Evolutionary conservation across 257 asterid genomes (phyloP), one percentile per base, ranked within the genome.

Genomic region (Solanum gracilifrons): DNA sequence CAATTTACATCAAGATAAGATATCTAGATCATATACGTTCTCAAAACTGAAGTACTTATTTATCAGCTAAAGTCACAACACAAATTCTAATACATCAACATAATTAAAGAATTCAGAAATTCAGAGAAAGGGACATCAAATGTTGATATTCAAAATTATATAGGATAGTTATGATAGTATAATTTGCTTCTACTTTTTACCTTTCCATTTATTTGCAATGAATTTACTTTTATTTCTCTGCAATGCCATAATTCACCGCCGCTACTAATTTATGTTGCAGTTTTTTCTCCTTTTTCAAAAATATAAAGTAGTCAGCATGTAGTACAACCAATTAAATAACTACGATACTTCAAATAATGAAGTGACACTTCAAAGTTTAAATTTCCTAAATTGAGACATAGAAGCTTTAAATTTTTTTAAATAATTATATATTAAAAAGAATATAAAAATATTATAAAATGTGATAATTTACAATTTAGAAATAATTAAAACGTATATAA

Each of bases 81-180:
- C 11, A 32, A 21, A 16, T 39, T 20, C 39, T 82, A 90, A 86
- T 71, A 55, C 11, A 69, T 88, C 79, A 77, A 77, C 87, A 12
- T 21, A 9, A 75, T 75, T 75, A 23, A 23, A 75, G 55, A 75
- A n/a, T 9, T 75, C 55, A 23, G 12, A 75, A 23, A 84, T 91
- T 88, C 88, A 31, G 13, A 92, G 94, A 92, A 86, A 86, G 43
- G 87, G 68, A 91, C 91, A 90, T 76, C 90, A 90, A 64, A 62
- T 75, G 89, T 84, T 64, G 32, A 62, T 51, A 10, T 84, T 62
- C 62, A 84, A 58, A 74, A 74, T 36, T 84, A 55, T 33, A 33
- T 84, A 23, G 86, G 4, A 32, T 58, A 20, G 25, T n/a, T 23
- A 48, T 31, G 15, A 32, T 64, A 36, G 82, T 85, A 68, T 85